phyloP scores from a whole-genome alignment of 352 stramenopile species.

The Peronosclerospora sorghi region DNA sequence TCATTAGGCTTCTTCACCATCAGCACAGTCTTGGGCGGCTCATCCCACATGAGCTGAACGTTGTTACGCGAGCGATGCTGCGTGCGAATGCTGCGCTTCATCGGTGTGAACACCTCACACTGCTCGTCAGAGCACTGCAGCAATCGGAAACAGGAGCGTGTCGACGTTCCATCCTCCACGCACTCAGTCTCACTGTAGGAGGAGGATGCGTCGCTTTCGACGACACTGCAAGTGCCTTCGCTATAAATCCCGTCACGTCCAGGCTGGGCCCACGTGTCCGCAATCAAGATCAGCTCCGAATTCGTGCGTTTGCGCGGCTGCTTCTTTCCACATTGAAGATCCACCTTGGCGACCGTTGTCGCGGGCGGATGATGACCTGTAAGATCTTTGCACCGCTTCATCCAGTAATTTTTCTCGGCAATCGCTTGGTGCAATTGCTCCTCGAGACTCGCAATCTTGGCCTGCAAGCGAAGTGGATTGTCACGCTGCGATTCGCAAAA shows the following conservation, averaged over 20 bases:
- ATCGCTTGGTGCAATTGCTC: constrained; percentile 65
- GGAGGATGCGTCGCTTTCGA: constrained; percentile 35
- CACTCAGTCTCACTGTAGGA: constrained; percentile 32
- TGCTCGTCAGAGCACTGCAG: constrained; percentile 83
- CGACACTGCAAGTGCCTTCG: constrained; percentile 42
- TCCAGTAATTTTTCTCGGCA: constrained; percentile 86
- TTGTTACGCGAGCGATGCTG: constrained; percentile 81
- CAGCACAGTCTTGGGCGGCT: constrained; percentile 65
- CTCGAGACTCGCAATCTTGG: constrained; percentile 70
- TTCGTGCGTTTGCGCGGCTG: constrained; percentile 59
- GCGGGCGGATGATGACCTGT: constrained; percentile 30
- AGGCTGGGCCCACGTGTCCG: constrained; percentile 61
- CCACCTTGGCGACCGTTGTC: constrained; percentile 17
- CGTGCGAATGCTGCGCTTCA: constrained; percentile 79
- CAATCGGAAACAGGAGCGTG: constrained; percentile 60
- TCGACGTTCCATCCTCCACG: constrained; percentile 14
- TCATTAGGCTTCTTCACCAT: constrained; percentile 87
- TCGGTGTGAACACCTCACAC: constrained; percentile 79
- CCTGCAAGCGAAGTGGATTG: constrained; percentile 58
- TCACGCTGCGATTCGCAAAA: constrained; percentile 69
- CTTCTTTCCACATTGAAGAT: constrained; percentile 42
- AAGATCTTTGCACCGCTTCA: constrained; percentile 75
- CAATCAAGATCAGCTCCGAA: constrained; percentile 75
- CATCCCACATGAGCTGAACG: constrained; percentile 84
- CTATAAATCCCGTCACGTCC: constrained; percentile 59